These are phyloP conservation scores for Penicillium occitanis DNA, from an alignment of 2,329 filamentous ascomycete species.

Conservation along the genomic window DNA sequence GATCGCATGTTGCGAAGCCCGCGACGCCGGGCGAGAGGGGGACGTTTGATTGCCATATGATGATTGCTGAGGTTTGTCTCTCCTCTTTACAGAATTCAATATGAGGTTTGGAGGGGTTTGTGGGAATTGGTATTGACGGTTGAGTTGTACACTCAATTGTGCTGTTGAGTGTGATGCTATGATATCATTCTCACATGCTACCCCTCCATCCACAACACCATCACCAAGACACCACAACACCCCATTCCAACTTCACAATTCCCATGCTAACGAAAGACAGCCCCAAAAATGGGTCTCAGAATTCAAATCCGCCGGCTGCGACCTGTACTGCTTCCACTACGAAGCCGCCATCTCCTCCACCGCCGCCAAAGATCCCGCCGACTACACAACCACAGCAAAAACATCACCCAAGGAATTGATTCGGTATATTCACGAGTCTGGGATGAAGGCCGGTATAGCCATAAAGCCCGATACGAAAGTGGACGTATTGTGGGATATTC, in stretches of 20 bases:
- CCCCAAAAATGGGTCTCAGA: conserved; percentile 96
- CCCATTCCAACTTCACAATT: neutral
- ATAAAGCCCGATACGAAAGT: conserved; percentile 92
- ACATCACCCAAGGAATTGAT: conserved; percentile 85
- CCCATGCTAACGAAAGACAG: neutral
- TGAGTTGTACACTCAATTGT: neutral
- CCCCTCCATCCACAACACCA: neutral
- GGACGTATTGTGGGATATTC: conserved; percentile 86
- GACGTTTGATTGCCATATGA: conserved; percentile 99
- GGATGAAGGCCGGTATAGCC: conserved; percentile 88
- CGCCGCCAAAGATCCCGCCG: conserved; percentile 76
- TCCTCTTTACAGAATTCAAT: neutral
- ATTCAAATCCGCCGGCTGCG: conserved; percentile 89
- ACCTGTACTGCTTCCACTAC: conserved; percentile 99
- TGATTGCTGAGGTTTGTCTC: conserved; percentile 83
- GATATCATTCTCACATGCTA: neutral
- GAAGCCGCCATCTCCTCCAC: conserved; percentile 85
- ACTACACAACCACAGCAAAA: conserved; percentile 58
- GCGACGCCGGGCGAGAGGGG: conserved; percentile 70
- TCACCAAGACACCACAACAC: neutral
- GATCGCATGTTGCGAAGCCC: conserved; percentile 77
- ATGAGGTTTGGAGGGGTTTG: neutral
- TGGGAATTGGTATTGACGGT: neutral
- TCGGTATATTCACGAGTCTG: conserved; percentile 82
- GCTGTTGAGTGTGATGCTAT: neutral